These are phyloP conservation scores for Microcyclospora pomicola DNA, from an alignment of 2,329 filamentous ascomycete genomes.

Conservation along the genomic window DNA sequence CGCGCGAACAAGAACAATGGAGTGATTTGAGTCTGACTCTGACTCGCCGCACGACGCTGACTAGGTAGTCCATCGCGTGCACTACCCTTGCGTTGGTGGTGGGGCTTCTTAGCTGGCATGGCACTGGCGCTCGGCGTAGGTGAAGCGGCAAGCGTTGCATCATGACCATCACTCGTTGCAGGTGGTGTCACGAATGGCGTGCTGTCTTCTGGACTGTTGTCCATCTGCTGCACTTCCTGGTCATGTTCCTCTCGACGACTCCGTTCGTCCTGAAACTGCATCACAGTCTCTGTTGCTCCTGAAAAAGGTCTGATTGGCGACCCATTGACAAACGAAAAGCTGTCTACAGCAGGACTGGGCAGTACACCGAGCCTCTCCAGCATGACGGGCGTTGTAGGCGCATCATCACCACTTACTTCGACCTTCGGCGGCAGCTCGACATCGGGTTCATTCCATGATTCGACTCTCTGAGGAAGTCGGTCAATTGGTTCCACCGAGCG, in stretches of 20 bases:
- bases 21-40: conserved; percentile 3
- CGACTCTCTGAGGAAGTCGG: conserved; percentile 5
- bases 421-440: conserved; percentile 5
- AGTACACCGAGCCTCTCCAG: conserved; percentile 15
- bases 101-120: conserved; percentile 2
- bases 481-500: not conserved
- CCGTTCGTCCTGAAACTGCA: too few relatives aligned
- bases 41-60: conserved; percentile 6
- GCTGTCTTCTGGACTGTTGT: too few relatives aligned
- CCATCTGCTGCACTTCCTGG: too few relatives aligned
- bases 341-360: conserved; percentile 15
- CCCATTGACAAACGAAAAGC: not conserved
- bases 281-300: not conserved
- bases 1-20: not conserved
- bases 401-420: not conserved
- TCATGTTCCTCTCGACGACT: too few relatives aligned
- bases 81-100: conserved; percentile 12
- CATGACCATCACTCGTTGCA: too few relatives aligned
- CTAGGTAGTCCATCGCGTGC: conserved; percentile 15
- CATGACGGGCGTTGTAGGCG: not conserved
- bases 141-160: too few relatives aligned
- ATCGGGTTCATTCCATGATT: conserved; percentile 14
- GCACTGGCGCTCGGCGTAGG: too few relatives aligned
- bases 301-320: too few relatives aligned
- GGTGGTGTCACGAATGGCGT: too few relatives aligned